These are phyloP conservation scores for Calonectria fujianensis DNA, from an alignment of 2,329 filamentous ascomycete species.

Conservation along the genomic window DNA sequence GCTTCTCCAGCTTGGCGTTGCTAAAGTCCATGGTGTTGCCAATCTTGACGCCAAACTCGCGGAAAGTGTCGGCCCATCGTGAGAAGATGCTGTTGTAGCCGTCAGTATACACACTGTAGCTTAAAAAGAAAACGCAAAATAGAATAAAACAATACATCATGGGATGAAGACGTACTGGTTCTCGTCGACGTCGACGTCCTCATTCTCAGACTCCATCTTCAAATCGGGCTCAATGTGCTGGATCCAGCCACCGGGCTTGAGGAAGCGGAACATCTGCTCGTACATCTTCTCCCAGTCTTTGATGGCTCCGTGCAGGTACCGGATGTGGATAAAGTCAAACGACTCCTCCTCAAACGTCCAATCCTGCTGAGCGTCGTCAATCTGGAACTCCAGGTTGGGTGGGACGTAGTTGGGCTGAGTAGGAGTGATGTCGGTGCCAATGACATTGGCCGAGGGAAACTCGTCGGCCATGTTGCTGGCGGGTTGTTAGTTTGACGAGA, in stretches of 20 bases:
- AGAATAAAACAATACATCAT: not conserved
- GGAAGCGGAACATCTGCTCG: slow-evolving; percentile 42
- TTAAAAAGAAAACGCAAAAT: fast-evolving
- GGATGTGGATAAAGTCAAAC: slow-evolving; percentile 59
- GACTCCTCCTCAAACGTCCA: slow-evolving; percentile 65
- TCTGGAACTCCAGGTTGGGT: slow-evolving; percentile 61
- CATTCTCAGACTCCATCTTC: slow-evolving; percentile 45
- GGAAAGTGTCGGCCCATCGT: slow-evolving; percentile 45
- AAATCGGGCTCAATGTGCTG: slow-evolving; percentile 54
- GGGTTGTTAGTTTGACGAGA: not conserved
- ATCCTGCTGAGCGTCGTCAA: slow-evolving; percentile 59
- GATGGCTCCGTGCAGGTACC: slow-evolving; percentile 56
- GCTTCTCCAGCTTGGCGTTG: slow-evolving; percentile 43
- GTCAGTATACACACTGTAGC: fast-evolving
- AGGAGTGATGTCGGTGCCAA: slow-evolving; percentile 50
- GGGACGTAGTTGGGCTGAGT: slow-evolving; percentile 54
- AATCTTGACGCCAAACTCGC: slow-evolving; percentile 44
- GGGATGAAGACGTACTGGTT: slow-evolving; percentile 38
- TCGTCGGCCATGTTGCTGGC: slow-evolving; percentile 48
- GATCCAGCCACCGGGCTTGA: slow-evolving; percentile 53
- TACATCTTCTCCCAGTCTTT: slow-evolving; percentile 55
- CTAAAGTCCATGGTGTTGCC: slow-evolving; percentile 47
- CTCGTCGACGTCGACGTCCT: slow-evolving; percentile 30
- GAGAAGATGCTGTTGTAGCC: slow-evolving; percentile 41
- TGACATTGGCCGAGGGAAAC: slow-evolving; percentile 47